These are phyloP conservation scores for Coemansia sp. DNA, from an alignment of 192 early-diverging fungal genomes.

Conservation along the genomic window DNA sequence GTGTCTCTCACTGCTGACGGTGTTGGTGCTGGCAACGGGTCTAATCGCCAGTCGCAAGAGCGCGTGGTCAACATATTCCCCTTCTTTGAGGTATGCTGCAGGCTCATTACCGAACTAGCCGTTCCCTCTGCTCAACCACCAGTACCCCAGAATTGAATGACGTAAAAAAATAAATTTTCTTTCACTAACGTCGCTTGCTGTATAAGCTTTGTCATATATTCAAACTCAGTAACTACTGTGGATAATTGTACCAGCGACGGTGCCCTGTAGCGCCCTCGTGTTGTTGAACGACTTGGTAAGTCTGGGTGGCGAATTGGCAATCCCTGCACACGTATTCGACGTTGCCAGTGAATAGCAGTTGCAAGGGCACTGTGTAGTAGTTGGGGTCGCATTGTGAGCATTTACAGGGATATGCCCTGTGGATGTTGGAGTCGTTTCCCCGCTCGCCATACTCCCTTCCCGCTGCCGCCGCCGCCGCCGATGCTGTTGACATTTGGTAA, in stretches of 20 bases:
- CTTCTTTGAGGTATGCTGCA: constrained; percentile 95
- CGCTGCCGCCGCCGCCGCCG: constrained; percentile 17
- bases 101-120: constrained; percentile 93
- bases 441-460: background rate
- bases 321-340: constrained; percentile 53
- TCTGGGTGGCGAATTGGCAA: constrained; percentile 44
- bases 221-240: constrained; percentile 25
- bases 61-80: constrained; percentile 72
- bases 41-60: constrained; percentile 57
- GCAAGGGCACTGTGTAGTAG: constrained; percentile 46
- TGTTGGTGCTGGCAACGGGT: constrained; percentile 50
- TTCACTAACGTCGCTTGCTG: background rate
- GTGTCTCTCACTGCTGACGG: constrained; percentile 56
- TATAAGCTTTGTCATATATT: background rate
- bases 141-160: background rate
- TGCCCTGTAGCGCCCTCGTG: constrained; percentile 50
- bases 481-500: constrained; percentile 8
- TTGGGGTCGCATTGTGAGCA: constrained; percentile 58
- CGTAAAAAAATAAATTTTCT: background rate
- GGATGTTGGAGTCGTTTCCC: background rate
- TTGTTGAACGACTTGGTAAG: constrained; percentile 31
- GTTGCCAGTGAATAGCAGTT: constrained; percentile 31
- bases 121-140: constrained; percentile 56
- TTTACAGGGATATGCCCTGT: constrained; percentile 22
- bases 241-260: constrained; percentile 55